Base-by-base conservation (phyloP, 2,329 filamentous ascomycete species). In the Aspergillus ruber region DNA sequence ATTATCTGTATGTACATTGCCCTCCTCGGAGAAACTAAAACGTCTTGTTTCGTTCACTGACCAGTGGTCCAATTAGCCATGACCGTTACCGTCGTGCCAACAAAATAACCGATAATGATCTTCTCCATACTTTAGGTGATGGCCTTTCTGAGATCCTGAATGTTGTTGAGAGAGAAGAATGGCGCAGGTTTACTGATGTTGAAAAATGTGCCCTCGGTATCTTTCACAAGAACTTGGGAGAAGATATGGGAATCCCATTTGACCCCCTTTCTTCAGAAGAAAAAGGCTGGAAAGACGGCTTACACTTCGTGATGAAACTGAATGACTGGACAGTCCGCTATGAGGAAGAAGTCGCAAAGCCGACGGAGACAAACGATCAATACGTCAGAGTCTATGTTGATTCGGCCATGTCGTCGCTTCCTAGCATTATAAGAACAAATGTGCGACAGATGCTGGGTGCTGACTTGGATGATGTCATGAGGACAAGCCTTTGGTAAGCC, bases 91-190 rank as follows among this genome's bases (percentile, higher is more conserved):
- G 74, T 44, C 70, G 72, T 36, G 62, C 73, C 0, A 75, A 75
- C 12, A 75, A 76, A 56, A 83, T 83, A 52, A 68, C 65, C 2
- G 74, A 82, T 47, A 69, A 73, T 3, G 81, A 83, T 49, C 69
- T 82, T 64, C 67, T 84, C 0, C 82, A 82, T 59, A 83, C 81
- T 0, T 66, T 83, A 0, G 66, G 71, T 3, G 58, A 84, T 1
- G 85, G 84, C 56, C 73, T 83, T 33, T 68, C 74, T 1, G 82
- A 87, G 60, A 82, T 83, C 3, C 62, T 75, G 15, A 69, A 74
- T 25, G 86, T 81, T 71, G 74, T 83, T n/a, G 64, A 71, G 3
- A 66, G 70, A 4, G 83, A 79, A 55, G 85, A 88, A 59, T 88
- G 84, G 84, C 75, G 85, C 2, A 39, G 66, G 3, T 63, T 86